A percentile compares a stretch with the other conserved stretches of the same genome.
These are phyloP conservation scores for Leccinum barrowsii DNA, from an alignment of 768 basidiomycete species.

Conservation along the genomic window DNA sequence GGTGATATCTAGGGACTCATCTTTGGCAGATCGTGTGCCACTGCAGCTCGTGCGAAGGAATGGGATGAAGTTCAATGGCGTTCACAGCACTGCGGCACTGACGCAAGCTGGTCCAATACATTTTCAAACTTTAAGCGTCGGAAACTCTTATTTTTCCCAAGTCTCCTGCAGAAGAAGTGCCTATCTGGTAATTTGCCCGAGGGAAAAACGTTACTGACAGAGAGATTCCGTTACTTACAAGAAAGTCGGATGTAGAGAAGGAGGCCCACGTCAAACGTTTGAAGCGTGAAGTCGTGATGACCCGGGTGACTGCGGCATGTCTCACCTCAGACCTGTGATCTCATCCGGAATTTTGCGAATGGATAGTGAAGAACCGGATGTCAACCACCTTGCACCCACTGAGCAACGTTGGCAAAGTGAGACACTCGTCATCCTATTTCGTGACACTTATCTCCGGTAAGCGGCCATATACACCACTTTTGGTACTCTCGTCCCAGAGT, in stretches of 20 bases:
- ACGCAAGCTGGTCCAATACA: neutral
- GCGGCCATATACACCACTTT: slow-evolving; percentile 1
- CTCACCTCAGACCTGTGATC: slow-evolving; percentile 10
- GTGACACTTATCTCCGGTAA: slow-evolving; percentile 7
- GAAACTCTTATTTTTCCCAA: neutral
- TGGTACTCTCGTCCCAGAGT: neutral
- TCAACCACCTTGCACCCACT: neutral
- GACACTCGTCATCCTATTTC: slow-evolving; percentile 12
- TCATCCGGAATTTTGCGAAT: slow-evolving; percentile 1
- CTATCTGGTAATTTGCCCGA: neutral
- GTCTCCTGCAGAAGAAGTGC: neutral
- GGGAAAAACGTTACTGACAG: neutral
- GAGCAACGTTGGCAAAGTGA: slow-evolving; percentile 15
- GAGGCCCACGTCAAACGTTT: neutral
- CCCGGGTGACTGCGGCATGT: slow-evolving; percentile 4
- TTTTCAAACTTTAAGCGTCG: neutral
- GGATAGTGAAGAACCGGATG: neutral
- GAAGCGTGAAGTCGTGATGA: neutral
- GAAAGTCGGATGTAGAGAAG: neutral
- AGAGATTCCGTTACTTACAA: slow-evolving; percentile 2
- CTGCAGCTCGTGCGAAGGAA: neutral
- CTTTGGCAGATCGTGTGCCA: neutral
- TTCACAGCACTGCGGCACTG: neutral
- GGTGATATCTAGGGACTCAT: neutral
- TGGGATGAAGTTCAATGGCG: neutral